Evolutionary conservation across 495 filamentous ascomycete genomes (phyloP).

Genomic region (Usnea hakonensis): DNA sequence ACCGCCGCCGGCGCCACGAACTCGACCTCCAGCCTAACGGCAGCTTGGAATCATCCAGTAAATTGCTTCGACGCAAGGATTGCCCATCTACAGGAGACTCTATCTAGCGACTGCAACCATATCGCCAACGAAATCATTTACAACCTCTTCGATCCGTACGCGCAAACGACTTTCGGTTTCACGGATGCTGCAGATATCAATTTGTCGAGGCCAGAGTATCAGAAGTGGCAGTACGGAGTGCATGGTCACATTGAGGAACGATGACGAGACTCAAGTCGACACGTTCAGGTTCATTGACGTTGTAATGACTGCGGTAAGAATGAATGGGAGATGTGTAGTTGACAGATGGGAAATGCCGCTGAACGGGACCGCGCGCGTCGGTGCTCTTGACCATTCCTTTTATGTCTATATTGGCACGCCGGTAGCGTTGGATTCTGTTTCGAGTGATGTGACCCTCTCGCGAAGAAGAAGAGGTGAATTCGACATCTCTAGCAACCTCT

Average conservation of each 20-base stretch:
- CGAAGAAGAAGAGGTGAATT: neutral
- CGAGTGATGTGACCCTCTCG: neutral
- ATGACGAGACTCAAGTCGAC: neutral
- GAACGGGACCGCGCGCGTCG: neutral
- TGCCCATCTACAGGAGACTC: neutral
- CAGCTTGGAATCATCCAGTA: neutral
- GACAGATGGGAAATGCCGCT: neutral
- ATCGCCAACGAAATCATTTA: neutral
- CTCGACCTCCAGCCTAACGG: neutral
- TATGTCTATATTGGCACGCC: neutral
- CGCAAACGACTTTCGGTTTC: neutral
- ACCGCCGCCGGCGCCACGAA: neutral
- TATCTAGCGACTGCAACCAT: neutral
- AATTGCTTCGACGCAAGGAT: neutral
- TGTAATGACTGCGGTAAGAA: neutral
- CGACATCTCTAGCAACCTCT: no score
- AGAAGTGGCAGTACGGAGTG: neutral
- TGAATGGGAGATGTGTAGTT: neutral
- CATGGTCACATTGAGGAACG: neutral
- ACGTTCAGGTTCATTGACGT: neutral
- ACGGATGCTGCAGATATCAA: neutral
- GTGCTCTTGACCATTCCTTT: neutral
- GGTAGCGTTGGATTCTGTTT: neutral
- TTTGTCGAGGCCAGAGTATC: neutral
- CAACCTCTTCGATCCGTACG: neutral